Percentiles rank a stretch among this genome's conserved stretches.
phyloP scores from a whole-genome alignment of 805 yeast genomes.

The Yarrowia sp. region DNA sequence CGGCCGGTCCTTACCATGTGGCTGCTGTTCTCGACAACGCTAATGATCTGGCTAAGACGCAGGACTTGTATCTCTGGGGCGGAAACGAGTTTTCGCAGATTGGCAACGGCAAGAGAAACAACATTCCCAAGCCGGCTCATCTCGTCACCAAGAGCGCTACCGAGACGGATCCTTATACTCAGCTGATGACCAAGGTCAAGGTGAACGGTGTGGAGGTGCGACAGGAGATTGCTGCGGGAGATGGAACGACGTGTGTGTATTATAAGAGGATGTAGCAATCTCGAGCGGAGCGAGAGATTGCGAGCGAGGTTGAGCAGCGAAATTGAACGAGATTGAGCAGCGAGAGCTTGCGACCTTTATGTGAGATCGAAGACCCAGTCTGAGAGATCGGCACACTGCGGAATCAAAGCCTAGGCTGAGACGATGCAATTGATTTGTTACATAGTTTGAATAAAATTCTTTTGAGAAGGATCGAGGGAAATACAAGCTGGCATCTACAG shows the following conservation, averaged over 20 bases:
- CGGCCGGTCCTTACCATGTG: conserved; percentile 64
- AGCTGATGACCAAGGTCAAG: conserved; percentile 26
- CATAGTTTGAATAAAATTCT: too few species aligned
- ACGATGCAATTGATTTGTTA: too few species aligned
- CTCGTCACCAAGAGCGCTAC: not conserved
- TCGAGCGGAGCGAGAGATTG: not conserved
- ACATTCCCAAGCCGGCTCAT: conserved; percentile 38
- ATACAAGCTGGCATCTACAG: too few species aligned
- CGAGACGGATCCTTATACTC: conserved; percentile 9
- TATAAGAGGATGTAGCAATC: conserved; percentile 42
- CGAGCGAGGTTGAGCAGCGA: too few species aligned
- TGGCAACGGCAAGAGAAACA: conserved; percentile 74
- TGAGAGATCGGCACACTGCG: too few species aligned
- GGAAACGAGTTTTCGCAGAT: conserved; percentile 78
- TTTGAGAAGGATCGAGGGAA: too few species aligned
- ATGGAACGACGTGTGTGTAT: conserved; percentile 58
- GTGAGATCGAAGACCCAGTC: too few species aligned
- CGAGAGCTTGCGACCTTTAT: too few species aligned
- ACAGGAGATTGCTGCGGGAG: conserved; percentile 65
- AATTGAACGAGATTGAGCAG: too few species aligned
- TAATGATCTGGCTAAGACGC: conserved; percentile 27
- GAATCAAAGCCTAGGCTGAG: too few species aligned
- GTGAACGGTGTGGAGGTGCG: conserved; percentile 39
- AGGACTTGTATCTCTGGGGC: conserved; percentile 77
- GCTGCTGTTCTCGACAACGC: conserved; percentile 58